Conservation (phyloP, 768 basidiomycete genomes). For the Podaxis carcinomalis region DNA sequence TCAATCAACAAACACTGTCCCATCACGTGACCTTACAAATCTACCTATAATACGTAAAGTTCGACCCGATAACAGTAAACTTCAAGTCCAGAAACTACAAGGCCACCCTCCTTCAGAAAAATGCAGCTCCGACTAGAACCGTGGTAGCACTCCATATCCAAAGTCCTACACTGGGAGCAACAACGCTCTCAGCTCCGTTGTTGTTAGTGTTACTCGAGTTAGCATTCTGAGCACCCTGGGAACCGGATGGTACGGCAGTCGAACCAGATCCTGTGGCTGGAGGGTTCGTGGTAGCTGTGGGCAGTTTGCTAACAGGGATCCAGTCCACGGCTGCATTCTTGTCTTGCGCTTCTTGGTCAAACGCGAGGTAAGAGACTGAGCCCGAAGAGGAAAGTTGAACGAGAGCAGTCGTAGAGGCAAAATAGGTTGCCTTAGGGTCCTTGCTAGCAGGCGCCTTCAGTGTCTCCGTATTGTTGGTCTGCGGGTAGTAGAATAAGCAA, state of each 20-base stretch:
- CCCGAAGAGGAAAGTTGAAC: constrained; percentile 67
- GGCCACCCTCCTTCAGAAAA: not conserved
- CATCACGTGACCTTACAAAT: not conserved
- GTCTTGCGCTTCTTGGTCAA: constrained; percentile 37
- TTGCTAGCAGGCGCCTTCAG: constrained; percentile 57
- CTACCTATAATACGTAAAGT: no score
- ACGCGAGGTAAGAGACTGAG: constrained; percentile 56
- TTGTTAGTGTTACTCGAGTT: not conserved
- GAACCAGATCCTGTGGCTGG: not conserved
- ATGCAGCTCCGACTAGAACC: not conserved
- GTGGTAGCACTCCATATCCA: constrained; percentile 6
- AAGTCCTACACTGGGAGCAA: not conserved
- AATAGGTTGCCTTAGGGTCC: constrained; percentile 59
- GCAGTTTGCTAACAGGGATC: constrained; percentile 41
- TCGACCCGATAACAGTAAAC: no score
- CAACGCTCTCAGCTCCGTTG: not conserved
- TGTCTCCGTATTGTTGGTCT: constrained; percentile 63
- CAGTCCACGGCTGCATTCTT: constrained; percentile 46
- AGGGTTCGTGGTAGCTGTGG: constrained; percentile 24
- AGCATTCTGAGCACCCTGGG: not conserved
- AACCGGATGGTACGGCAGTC: not conserved
- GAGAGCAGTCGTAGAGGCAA: constrained; percentile 54
- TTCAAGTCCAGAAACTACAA: no score
- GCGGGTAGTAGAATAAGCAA: constrained; percentile 1
- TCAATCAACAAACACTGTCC: not conserved